Base-by-base conservation (phyloP, 2,329 filamentous ascomycete genomes). In the Botrytis medusae region DNA sequence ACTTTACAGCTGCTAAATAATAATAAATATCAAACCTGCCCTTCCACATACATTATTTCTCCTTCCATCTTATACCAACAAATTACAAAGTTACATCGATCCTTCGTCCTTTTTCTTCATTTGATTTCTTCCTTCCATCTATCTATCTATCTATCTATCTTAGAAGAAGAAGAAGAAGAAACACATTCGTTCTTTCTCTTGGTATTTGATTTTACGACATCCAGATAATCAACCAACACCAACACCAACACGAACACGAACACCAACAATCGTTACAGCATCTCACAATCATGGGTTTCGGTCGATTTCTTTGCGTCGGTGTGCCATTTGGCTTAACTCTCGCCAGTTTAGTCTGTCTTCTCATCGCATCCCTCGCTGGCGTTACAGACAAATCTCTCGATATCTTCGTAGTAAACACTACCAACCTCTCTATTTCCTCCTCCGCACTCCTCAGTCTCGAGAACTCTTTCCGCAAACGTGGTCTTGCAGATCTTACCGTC, bases 301-400 rank as follows among this genome's bases (percentile, higher is more conserved):
- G 93, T 78, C 90, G 95, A 81, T 89, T 95, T 79, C 85, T 93
- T 82, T 98, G 94, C 84, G 96, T 98, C 84, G 89, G 93, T 83
- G 86, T 94, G 85, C 95, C 95, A 74, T 94, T 97, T 84, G 86
- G 89, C 76, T 88, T 97, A 80, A 95, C 93, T 32, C 84, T 96
- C 79, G 92, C 88, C 76, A 91, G 92, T 74, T 86, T 98, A 79
- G 84, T 96, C 79, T 92, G 92, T 78, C 83, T 91, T 76, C 83
- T 90, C 75, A 84, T 90, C 64, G 88, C 85, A 25, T 85, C 86
- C 63, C 84, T 90, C 68, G 85, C 85, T 42, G 88, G 88, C 73
- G 84, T 90, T 54, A 82, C 85, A 73, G 85, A 87, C 84, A 88
- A 88, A 81, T 83, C 82, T 77, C 81, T 90, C 54, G 87, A 87